Conservation (phyloP, 257 asterid genomes). For the Nicotiana undulata region DNA sequence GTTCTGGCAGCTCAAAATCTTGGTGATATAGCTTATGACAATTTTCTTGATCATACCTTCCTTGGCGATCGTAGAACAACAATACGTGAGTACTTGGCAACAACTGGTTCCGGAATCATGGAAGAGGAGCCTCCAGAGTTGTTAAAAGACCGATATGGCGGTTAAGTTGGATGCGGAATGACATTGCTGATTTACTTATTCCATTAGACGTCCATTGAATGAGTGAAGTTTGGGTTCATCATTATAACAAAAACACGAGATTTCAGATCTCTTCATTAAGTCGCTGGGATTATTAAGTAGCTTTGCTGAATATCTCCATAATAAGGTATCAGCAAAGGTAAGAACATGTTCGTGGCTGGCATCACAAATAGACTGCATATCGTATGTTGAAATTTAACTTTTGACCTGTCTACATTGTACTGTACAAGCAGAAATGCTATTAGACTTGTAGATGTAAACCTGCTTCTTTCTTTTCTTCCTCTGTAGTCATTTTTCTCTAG, state of each 20-base stretch:
- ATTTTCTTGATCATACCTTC: constrained; percentile 83
- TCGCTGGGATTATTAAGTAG: not conserved
- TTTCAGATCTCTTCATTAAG: not conserved
- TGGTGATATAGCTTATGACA: constrained; percentile 49
- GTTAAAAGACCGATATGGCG: constrained; percentile 71
- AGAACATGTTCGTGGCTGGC: not conserved
- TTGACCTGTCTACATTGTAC: not conserved
- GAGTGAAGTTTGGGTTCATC: not conserved
- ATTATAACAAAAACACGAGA: not conserved
- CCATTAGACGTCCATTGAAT: not conserved
- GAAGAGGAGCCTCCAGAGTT: constrained; percentile 81
- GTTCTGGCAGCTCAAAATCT: constrained; percentile 89
- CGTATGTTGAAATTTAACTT: not conserved
- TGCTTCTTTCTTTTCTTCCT: not conserved
- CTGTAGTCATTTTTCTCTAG: not conserved
- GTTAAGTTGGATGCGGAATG: constrained; percentile 26
- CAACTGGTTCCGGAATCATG: constrained; percentile 72
- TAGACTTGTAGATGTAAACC: not conserved
- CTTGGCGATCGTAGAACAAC: constrained; percentile 85
- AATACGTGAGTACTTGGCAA: constrained; percentile 62
- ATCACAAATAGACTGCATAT: not conserved
- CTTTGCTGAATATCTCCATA: not conserved
- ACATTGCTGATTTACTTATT: not conserved
- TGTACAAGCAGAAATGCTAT: not conserved
- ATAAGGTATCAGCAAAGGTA: not conserved